Base-by-base conservation (phyloP, 2,329 filamentous ascomycete genomes). In the Aspergillus puulaauensis region DNA sequence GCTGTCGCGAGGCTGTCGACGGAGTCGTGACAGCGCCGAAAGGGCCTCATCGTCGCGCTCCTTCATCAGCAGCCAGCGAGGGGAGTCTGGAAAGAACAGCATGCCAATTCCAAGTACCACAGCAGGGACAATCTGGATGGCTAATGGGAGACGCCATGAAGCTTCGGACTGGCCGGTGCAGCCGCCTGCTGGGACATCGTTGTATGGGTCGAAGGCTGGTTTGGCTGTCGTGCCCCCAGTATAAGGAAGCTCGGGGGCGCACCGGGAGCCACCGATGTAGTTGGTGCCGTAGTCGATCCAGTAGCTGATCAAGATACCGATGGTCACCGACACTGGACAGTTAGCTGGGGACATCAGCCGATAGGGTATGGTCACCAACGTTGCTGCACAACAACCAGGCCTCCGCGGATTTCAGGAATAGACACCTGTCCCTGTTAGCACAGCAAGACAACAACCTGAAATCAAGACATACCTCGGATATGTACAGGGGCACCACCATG, bases 31-130 rank as follows among this genome's bases (percentile, higher is more conserved):
- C 2, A 86, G 71, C 0, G 75, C 76, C 11, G 68, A 58, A 7
- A 84, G 69, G 0, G 79, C 77, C 15, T 84, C 82, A 3, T 80
- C 73, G 50, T 84, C 75, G 5, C 78, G 76, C 37, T 77, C 78
- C 52, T 77, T 75, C 62, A 77, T 78, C 35, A 51, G 8, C 2
- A 51, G 48, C 48, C 83, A 86, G 23, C 83, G 76, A 0, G 83
- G 83, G 0, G 83, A 84, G 55, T 80, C 83, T 0, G 84, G 84
- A 59, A 84, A 77, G 67, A 83, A 82, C 5, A 74, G 31, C 64
- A 78, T 77, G 8, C 75, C 75, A 3, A 73, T 57, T 3, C 75
- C 72, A 2, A 79, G 63, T 15, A 72, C 63, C 0, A 77, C 47
- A 1, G 76, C 75, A 0, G 76, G 75, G 9, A 72, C 56, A 15